These are phyloP conservation scores for Saturnispora silvae DNA, from an alignment of 805 yeast species.

Conservation along the genomic window DNA sequence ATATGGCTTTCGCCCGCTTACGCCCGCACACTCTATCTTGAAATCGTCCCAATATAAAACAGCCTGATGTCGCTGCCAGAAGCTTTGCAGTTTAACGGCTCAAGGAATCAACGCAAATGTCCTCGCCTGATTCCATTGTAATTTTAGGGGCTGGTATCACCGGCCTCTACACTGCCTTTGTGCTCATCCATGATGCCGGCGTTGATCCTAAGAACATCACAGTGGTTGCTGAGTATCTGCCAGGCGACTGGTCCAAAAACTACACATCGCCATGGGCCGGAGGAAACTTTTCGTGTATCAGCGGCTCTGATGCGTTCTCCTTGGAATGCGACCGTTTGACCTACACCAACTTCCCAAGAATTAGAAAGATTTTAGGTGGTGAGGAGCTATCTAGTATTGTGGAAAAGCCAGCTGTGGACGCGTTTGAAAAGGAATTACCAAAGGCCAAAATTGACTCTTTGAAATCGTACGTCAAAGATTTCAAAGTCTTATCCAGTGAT, in stretches of 20 bases:
- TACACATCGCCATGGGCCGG: slow-evolving; percentile 81
- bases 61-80: neutral
- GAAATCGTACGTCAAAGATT: slow-evolving; percentile 38
- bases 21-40: neutral
- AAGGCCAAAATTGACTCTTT: slow-evolving; percentile 38
- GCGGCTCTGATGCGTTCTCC: slow-evolving; percentile 42
- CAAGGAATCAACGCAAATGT: no score
- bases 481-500: slow-evolving; percentile 25
- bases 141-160: slow-evolving; percentile 49
- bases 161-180: slow-evolving; percentile 51
- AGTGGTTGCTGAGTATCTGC: slow-evolving; percentile 53
- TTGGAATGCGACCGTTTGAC: slow-evolving; percentile 46
- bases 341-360: slow-evolving; percentile 34
- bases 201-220: slow-evolving; percentile 34
- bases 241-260: slow-evolving; percentile 66
- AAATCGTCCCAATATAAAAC: no score
- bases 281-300: slow-evolving; percentile 49
- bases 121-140: slow-evolving; percentile 13
- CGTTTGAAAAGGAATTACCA: slow-evolving; percentile 42
- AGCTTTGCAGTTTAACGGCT: no score
- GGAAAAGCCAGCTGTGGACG: slow-evolving; percentile 40
- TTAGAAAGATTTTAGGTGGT: slow-evolving; percentile 40
- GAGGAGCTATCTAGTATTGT: slow-evolving; percentile 39
- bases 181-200: slow-evolving; percentile 33
- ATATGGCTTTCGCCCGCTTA: slow-evolving; percentile 1